Conservation (phyloP, 805 yeast species). For the Metschnikowia drakensbergensis region DNA sequence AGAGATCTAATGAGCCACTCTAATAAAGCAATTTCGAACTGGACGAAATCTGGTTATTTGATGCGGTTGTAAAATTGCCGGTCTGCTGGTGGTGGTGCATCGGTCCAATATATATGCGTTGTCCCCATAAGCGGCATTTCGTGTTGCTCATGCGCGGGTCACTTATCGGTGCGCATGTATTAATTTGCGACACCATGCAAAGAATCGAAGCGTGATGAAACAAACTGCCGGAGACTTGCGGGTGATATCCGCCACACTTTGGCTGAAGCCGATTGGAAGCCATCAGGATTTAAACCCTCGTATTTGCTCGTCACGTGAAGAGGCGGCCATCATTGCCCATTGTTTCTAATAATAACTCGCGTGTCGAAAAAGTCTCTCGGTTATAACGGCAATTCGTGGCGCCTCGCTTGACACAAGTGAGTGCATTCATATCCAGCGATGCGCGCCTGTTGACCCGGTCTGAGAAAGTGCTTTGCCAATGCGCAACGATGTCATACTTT, state of each 20-base stretch:
- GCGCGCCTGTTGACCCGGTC: background rate
- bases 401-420: background rate
- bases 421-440: background rate
- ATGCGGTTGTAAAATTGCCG: no score
- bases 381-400: background rate
- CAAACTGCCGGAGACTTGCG: no score
- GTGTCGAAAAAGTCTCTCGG: background rate
- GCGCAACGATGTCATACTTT: background rate
- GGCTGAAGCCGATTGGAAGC: no score
- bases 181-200: background rate
- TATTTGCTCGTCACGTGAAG: no score
- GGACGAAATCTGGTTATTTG: no score
- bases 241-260: no score
- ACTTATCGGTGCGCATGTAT: background rate
- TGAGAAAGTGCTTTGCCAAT: background rate
- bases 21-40: no score
- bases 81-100: background rate
- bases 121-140: background rate
- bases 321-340: no score
- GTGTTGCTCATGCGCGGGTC: conserved; percentile 1
- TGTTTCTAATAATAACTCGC: background rate
- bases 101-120: background rate
- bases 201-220: background rate
- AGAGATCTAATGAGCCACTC: no score
- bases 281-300: no score